Conservation (phyloP, 192 early-diverging fungal species). For the Endogone sp. region DNA sequence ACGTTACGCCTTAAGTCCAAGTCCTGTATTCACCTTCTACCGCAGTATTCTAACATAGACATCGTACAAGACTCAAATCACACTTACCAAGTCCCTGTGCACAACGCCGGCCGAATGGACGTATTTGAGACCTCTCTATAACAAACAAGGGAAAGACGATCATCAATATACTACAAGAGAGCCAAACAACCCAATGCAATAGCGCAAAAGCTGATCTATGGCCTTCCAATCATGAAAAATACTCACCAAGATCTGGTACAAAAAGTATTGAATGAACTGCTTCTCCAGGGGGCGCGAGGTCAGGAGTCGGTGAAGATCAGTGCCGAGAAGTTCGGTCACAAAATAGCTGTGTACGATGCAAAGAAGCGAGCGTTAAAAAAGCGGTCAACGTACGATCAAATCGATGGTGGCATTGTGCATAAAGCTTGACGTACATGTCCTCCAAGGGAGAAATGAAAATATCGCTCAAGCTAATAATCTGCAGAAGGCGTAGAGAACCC, state of each 20-base stretch:
- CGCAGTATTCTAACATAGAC: too few relatives aligned
- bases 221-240: too few relatives aligned
- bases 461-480: constrained; percentile 89
- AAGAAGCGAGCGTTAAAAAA: neutral
- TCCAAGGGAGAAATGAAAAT: constrained; percentile 92
- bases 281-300: constrained; percentile 87
- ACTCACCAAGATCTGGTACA: constrained; percentile 88
- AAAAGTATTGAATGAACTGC: constrained; percentile 96
- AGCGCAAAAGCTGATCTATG: too few relatives aligned
- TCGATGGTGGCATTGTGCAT: neutral
- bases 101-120: constrained; percentile 94
- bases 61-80: neutral
- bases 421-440: constrained; percentile 65
- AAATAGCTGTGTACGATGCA: constrained; percentile 64
- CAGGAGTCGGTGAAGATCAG: constrained; percentile 91
- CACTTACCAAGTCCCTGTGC: constrained; percentile 83
- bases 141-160: constrained; percentile 6
- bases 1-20: too few relatives aligned
- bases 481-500: constrained; percentile 5
- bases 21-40: too few relatives aligned
- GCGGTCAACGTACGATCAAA: too few relatives aligned
- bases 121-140: constrained; percentile 82
- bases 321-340: constrained; percentile 93
- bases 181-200: too few relatives aligned
- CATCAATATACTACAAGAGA: too few relatives aligned